Evolutionary conservation across 164 flowering plant genomes (phyloP).

Genomic region (Dillenia suffruticosa): DNA sequence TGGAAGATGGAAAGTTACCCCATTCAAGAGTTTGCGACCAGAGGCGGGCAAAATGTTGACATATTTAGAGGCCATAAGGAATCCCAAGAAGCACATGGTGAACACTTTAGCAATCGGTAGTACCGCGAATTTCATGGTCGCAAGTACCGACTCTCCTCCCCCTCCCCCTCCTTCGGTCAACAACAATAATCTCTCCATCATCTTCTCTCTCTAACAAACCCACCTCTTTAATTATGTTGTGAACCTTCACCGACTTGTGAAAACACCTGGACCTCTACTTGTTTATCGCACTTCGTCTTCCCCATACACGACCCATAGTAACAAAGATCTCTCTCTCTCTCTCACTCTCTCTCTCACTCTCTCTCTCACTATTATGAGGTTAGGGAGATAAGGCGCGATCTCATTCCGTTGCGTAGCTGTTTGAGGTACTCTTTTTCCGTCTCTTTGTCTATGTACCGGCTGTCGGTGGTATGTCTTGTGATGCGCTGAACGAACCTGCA

Average conservation of each 20-base stretch:
- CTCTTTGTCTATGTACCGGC: no score
- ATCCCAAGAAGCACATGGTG: slow-evolving; percentile 84
- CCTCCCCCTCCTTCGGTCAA: slow-evolving; percentile 16
- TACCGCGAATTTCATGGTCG: slow-evolving; percentile 73
- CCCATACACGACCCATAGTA: not conserved
- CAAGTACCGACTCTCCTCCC: slow-evolving; percentile 53
- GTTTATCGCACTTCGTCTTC: not conserved
- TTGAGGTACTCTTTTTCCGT: no score
- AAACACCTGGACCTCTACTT: not conserved
- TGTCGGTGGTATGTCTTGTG: no score
- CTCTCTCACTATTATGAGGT: no score
- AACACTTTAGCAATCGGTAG: slow-evolving; percentile 91
- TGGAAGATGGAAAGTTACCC: slow-evolving; percentile 38
- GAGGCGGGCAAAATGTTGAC: slow-evolving; percentile 82
- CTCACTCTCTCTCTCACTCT: no score
- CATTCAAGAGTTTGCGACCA: slow-evolving; percentile 87
- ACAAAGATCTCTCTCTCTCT: no score
- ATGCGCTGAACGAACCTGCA: no score
- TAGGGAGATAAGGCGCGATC: no score
- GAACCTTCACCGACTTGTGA: not conserved
- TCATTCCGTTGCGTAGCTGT: no score
- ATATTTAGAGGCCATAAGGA: slow-evolving; percentile 89
- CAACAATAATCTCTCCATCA: slow-evolving; percentile 37
- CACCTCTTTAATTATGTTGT: not conserved
- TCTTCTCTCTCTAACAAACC: not conserved